Conservation (phyloP, 208 protist species). For the Wallacemonas rigidus region DNA sequence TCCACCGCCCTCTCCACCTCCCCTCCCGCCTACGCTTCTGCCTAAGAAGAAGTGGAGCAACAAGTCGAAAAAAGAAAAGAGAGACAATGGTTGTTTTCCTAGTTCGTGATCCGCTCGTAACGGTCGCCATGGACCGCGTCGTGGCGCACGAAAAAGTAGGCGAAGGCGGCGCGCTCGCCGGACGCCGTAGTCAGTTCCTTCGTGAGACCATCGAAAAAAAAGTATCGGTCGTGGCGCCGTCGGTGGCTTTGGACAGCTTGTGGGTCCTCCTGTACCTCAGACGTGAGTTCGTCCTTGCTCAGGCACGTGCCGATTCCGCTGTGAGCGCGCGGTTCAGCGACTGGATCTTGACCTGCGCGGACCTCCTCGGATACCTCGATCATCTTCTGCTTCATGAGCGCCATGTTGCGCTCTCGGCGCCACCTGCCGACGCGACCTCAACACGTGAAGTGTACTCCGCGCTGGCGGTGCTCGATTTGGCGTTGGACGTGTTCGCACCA, state of each 20-base stretch:
- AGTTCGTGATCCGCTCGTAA: conserved; percentile 3
- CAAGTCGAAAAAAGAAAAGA: not conserved
- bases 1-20: not conserved
- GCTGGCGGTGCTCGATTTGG: conserved; percentile 16
- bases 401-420: not conserved
- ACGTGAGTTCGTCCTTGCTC: conserved; percentile 11
- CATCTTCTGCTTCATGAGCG: conserved; percentile 13
- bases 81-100: conserved; percentile 1
- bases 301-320: not conserved
- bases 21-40: not conserved
- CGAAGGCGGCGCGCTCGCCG: too few relatives aligned
- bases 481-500: conserved; percentile 10
- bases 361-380: conserved; percentile 18
- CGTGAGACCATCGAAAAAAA: not conserved
- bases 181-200: not conserved
- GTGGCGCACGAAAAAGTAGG: not conserved
- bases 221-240: not conserved
- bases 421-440: not conserved
- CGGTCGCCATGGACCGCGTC: conserved; percentile 2
- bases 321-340: not conserved
- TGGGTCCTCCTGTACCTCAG: conserved; percentile 6
- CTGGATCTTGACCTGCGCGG: conserved; percentile 10
- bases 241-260: conserved; percentile 7
- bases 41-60: not conserved
- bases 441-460: conserved; percentile 8